Evolutionary conservation across 2,329 filamentous ascomycete genomes (phyloP).

Genomic region (Pseudocercospora macadamiae): DNA sequence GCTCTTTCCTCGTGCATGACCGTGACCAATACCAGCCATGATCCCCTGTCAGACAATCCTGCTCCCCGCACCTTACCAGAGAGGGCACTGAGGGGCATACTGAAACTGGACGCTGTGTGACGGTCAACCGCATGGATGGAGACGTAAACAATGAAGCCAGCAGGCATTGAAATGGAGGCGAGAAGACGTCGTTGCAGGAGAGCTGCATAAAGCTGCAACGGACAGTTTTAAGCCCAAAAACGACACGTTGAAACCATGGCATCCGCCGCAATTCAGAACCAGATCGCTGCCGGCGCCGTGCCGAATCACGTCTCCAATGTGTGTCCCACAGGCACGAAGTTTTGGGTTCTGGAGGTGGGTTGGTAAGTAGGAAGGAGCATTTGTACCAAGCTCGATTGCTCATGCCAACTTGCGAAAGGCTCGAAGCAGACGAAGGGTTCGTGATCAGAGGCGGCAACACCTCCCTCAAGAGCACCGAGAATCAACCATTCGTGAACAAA

Average conservation of each 20-base stretch:
- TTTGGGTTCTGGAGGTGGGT: constrained; percentile 44
- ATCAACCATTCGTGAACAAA: constrained; percentile 45
- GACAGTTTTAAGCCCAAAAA: not conserved
- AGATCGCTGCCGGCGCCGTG: constrained; percentile 38
- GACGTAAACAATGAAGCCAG: constrained; percentile 3
- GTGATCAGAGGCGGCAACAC: constrained; percentile 47
- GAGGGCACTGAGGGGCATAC: constrained; percentile 8
- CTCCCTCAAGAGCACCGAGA: constrained; percentile 39
- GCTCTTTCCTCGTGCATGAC: not conserved
- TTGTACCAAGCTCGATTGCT: constrained; percentile 40
- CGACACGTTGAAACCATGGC: constrained; percentile 13
- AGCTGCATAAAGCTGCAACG: constrained; percentile 1
- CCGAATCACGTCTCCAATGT: constrained; percentile 38
- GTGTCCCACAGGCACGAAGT: constrained; percentile 51
- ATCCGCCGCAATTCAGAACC: constrained; percentile 33
- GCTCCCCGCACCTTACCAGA: constrained; percentile 16
- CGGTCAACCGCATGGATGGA: constrained; percentile 9
- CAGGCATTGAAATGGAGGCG: constrained; percentile 13
- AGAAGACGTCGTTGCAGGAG: not conserved
- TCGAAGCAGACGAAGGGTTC: constrained; percentile 54
- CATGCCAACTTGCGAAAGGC: constrained; percentile 40
- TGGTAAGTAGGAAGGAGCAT: constrained; percentile 7
- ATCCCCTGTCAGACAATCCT: constrained; percentile 14
- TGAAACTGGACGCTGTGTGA: constrained; percentile 7
- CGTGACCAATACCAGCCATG: not conserved